Percentiles rank a stretch among this genome's conserved stretches.
These are phyloP conservation scores for Artemisia argyi DNA, from an alignment of 129 eudicot species.

Conservation along the genomic window DNA sequence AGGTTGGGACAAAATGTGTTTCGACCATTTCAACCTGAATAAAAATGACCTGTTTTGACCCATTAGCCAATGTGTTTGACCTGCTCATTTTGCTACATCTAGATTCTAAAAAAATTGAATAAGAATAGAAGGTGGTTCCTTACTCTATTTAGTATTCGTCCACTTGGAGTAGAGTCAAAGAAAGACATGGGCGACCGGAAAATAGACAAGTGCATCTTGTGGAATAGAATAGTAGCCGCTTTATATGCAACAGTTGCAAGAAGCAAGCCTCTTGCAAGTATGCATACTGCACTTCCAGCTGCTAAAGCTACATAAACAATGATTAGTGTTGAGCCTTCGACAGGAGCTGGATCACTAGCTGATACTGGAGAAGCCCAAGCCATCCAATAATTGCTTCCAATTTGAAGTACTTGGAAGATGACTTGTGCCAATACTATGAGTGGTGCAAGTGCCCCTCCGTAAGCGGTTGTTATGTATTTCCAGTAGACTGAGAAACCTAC, in stretches of 20 bases:
- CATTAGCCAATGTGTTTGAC: background rate
- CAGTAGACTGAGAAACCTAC: slow-evolving; percentile 37
- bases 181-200: slow-evolving; percentile 94
- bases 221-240: slow-evolving; percentile 66
- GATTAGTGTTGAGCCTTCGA: slow-evolving; percentile 46
- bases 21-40: too few relatives aligned
- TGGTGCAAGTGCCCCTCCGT: slow-evolving; percentile 40
- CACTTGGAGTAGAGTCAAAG: slow-evolving; percentile 92
- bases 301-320: slow-evolving; percentile 66
- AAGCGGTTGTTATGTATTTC: slow-evolving; percentile 39
- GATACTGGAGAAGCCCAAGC: slow-evolving; percentile 92
- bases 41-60: too few relatives aligned
- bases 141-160: slow-evolving; percentile 80
- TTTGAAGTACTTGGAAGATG: slow-evolving; percentile 45
- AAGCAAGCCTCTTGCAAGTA: slow-evolving; percentile 51
- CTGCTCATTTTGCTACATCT: background rate
- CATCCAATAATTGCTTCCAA: slow-evolving; percentile 93
- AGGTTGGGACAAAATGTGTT: too few relatives aligned
- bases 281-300: slow-evolving; percentile 66
- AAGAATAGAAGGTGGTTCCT: slow-evolving; percentile 7
- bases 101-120: background rate
- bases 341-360: slow-evolving; percentile 46
- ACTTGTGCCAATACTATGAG: slow-evolving; percentile 36
- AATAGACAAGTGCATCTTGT: slow-evolving; percentile 68
- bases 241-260: slow-evolving; percentile 57